Conservation (phyloP, 2,329 filamentous ascomycete species). For the Alternaria brassicicola region DNA sequence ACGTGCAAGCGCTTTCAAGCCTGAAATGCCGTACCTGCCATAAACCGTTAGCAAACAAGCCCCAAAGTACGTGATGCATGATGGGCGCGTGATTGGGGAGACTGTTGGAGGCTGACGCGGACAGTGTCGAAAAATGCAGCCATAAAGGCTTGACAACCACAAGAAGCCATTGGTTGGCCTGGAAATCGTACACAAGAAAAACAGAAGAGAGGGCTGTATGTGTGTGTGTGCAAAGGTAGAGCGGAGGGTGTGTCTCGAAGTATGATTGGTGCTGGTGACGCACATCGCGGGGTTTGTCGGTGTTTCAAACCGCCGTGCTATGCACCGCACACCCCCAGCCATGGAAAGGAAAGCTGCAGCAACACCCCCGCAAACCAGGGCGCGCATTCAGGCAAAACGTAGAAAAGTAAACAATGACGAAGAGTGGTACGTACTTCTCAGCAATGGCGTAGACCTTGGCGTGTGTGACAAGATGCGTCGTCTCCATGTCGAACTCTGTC, state of each 20-base stretch:
- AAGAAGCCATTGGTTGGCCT: conserved; percentile 26
- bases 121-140: conserved; percentile 19
- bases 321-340: conserved; percentile 28
- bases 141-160: conserved; percentile 7
- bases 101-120: conserved; percentile 28
- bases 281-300: conserved; percentile 40
- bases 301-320: conserved; percentile 28
- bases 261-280: conserved; percentile 41
- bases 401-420: conserved; percentile 16
- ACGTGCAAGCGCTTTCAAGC: conserved; percentile 54
- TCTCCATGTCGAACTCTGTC: conserved; percentile 47
- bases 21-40: conserved; percentile 54
- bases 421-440: conserved; percentile 52
- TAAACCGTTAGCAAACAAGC: conserved; percentile 30
- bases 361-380: conserved; percentile 18
- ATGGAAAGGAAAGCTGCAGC: conserved; percentile 6
- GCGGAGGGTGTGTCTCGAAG: conserved; percentile 12
- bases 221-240: conserved; percentile 12
- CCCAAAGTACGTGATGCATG: conserved; percentile 8
- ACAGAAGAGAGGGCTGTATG: conserved; percentile 11
- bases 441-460: conserved; percentile 58
- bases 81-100: conserved; percentile 13
- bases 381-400: conserved; percentile 21
- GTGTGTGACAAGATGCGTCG: conserved; percentile 54
- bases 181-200: conserved; percentile 11